Evolutionary conservation across 257 asterid genomes (phyloP), one percentile per base, ranked within the genome.

Genomic region (Petunia axillaris): DNA sequence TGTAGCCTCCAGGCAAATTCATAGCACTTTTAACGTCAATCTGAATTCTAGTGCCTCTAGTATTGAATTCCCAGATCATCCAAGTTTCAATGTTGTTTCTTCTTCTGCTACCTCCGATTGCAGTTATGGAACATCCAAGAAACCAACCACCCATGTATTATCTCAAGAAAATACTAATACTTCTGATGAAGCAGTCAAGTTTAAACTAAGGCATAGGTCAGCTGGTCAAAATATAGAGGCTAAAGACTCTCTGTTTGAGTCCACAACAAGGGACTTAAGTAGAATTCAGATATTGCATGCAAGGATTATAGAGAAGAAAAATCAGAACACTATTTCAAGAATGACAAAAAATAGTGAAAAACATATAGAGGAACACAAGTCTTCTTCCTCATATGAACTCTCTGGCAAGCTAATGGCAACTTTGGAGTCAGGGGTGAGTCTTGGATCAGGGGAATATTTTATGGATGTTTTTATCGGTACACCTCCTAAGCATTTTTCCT

Each of bases 381-480:
- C 87, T 55, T 64, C 87, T 67, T 84, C 91, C 78, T 92, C 87
- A 58, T 52, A 81, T 16, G 70, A 14, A 2, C 78, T 83, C 7
- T 83, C 92, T 39, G 94, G 88, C 6, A 89, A 87, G 81, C 87
- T 93, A 57, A 85, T 86, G 89, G 98, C 98, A 4, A 94, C 98
- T 1, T 81, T 94, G 66, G 94, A 87, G 58, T 93, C 98, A n/a
- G 89, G 90, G 85, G 86, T 90, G 88, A 87, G 89, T 46, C 87
- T 81, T 48, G 91, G 91, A 11, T 86, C 91, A 54, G 91, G 91
- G 14, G 98, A 94, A 82, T 94, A 94, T 79, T 91, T 94, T 87
- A 92, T 94, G 89, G 97, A 94, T 71, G 97, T 94, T n/a, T 92
- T 91, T 64, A 64, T 93, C 1, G 98, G 98, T 82, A 90, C 98